Evolutionary conservation across 306 rosid species (phyloP).

Genomic region (Prunus mira): DNA sequence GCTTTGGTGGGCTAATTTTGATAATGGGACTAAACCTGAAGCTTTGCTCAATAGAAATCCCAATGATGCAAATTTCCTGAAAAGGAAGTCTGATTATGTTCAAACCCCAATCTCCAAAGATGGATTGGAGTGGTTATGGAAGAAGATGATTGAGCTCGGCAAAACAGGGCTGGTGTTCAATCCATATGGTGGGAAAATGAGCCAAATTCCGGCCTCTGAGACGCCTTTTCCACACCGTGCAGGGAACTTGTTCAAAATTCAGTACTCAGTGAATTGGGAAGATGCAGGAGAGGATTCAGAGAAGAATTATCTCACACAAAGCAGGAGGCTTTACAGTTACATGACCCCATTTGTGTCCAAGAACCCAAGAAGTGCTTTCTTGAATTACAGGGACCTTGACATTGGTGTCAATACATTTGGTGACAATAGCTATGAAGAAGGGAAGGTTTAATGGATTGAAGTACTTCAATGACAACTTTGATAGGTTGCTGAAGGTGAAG

Average conservation of each 20-base stretch:
- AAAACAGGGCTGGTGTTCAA: conserved; percentile 60
- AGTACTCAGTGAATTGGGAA: conserved; percentile 60
- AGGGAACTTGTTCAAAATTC: conserved; percentile 64
- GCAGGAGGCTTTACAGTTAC: conserved; percentile 44
- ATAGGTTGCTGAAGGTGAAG: conserved; percentile 65
- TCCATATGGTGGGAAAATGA: conserved; percentile 84
- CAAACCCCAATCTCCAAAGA: conserved; percentile 46
- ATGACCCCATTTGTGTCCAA: conserved; percentile 79
- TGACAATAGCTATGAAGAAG: conserved; percentile 41
- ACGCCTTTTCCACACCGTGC: conserved; percentile 72
- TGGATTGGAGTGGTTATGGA: conserved; percentile 46
- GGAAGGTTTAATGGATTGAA: conserved; percentile 52
- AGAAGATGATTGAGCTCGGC: conserved; percentile 51
- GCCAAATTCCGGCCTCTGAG: conserved; percentile 35
- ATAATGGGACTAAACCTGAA: conserved; percentile 25
- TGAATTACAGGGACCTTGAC: conserved; percentile 77
- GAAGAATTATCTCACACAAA: conserved; percentile 24
- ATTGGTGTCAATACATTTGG: conserved; percentile 48
- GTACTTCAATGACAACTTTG: conserved; percentile 59
- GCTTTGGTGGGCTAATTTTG: conserved; percentile 50
- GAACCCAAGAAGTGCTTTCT: conserved; percentile 67
- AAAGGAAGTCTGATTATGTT: conserved; percentile 67
- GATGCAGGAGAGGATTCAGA: conserved; percentile 26
- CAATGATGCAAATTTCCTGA: conserved; percentile 31
- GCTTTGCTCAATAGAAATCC: conserved; percentile 48